Evolutionary conservation across 208 protist species (phyloP), one percentile per base, ranked within the genome.

Genomic region (Trypanosoma melophagium): DNA sequence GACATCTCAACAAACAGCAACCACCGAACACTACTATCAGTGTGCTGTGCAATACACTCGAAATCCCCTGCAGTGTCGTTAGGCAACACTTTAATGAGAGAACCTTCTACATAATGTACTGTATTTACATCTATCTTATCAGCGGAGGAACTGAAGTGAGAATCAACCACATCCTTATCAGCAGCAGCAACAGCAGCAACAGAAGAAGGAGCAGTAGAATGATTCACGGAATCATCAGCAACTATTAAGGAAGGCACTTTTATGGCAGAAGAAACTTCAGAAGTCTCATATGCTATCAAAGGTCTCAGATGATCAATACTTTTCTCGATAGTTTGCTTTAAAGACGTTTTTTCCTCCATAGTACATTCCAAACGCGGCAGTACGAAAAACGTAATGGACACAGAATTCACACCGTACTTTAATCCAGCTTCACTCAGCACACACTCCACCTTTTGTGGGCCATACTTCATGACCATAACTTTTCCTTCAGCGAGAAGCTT

Each of bases 1-100:
- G 35, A 13, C 24, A 69, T 53, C 12, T 69, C 64, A 21, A 70
- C 65, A 55, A 55, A 62, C 31, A 70, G 21, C 17, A 56, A 8
- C 65, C 65, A 62, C 8, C 42, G 45, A 13, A 24, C 54, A 35
- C 28, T 35, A 1, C 5, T 35, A 35, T 35, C 28, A 35, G 28
- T 35, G 28, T 35, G 28, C 3, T 35, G 28, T 35, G 28, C 1
- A 35, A 35, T 1, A 35, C 3, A 35, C 5, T 35, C 28, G 5
- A 35, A 35, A 35, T 5, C 28, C 5, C 28, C 28, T 5, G 5
- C 28, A 35, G 28, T 35, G 28, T 35, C 28, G 28, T 35, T 35
- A 35, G 28, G 1, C 28, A 5, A 5, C 28, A 35, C 28, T 35
- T 35, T 5, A 35, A 35, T 35, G 28, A 35, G 28, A 35, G 28